A percentile compares a stretch with the other conserved stretches of the same genome.
Evolutionary conservation across 371 early-diverging fungal genomes (phyloP).

Genomic region (Lichtheimia ornata): DNA sequence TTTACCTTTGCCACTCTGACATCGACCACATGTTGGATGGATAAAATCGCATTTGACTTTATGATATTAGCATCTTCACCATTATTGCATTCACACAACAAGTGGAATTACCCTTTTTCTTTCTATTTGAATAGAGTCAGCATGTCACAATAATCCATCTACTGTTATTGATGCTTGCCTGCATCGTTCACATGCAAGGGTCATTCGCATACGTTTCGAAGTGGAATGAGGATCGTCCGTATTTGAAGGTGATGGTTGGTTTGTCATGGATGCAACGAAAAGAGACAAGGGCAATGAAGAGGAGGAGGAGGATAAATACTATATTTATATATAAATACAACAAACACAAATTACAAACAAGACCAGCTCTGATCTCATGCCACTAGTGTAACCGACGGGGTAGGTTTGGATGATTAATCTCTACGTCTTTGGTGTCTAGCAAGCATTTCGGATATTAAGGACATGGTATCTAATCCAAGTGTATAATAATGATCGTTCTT

Average conservation of each 20-base stretch:
- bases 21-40: conserved; percentile 48
- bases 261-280: not conserved
- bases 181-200: conserved; percentile 57
- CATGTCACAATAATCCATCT: not conserved
- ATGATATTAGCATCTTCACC: conserved; percentile 2
- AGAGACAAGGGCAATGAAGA: conserved; percentile 6
- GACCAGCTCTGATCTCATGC: not conserved
- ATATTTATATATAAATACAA: not conserved
- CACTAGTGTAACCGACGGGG: too few relatives aligned
- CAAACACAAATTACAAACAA: conserved; percentile 3
- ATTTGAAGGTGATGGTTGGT: not conserved
- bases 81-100: not conserved
- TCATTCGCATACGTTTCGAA: conserved; percentile 53
- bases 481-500: conserved; percentile 54
- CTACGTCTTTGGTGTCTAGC: conserved; percentile 18
- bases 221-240: conserved; percentile 21
- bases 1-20: conserved; percentile 45
- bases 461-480: conserved; percentile 49
- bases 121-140: not conserved
- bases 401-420: too few relatives aligned
- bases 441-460: conserved; percentile 48
- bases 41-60: conserved; percentile 56
- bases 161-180: conserved; percentile 30
- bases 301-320: not conserved
- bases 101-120: not conserved